phyloP scores from a whole-genome alignment of 78 protist genomes.

The Goniomonas avonlea region DNA sequence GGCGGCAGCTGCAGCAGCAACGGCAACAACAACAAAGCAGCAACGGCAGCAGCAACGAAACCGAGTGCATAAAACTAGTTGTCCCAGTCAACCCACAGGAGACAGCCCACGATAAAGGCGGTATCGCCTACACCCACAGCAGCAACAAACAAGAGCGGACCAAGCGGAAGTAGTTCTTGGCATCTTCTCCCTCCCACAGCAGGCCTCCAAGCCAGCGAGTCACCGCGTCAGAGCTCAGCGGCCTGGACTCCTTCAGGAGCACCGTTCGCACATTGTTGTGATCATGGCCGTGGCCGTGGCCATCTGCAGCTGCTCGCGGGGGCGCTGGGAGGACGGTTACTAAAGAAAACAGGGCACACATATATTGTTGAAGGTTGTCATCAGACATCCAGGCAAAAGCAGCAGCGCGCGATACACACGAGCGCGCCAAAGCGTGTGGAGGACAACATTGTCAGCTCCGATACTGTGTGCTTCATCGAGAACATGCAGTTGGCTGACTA shows the following conservation, averaged over 20 bases:
- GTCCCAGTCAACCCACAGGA: not conserved
- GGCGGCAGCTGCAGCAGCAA: not conserved
- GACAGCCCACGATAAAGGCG: not conserved
- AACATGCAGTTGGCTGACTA: too few species aligned
- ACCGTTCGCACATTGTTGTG: not conserved
- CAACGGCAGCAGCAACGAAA: too few species aligned
- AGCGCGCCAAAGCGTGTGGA: too few species aligned
- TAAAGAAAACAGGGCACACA: too few species aligned
- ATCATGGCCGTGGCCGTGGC: not conserved
- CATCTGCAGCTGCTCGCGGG: too few species aligned
- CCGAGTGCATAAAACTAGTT: not conserved
- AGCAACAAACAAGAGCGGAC: not conserved
- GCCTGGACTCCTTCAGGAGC: not conserved
- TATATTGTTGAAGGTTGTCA: not conserved
- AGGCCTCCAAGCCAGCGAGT: not conserved
- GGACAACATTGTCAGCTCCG: too few species aligned
- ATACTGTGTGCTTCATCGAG: too few species aligned
- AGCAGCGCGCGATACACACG: too few species aligned
- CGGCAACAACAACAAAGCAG: too few species aligned
- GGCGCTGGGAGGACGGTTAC: too few species aligned
- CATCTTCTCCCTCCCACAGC: not conserved
- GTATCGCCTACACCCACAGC: not conserved
- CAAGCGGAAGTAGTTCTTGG: not conserved
- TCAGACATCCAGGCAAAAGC: not conserved
- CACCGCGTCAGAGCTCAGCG: not conserved